A percentile compares a stretch with the other conserved stretches of the same genome.
phyloP scores from a whole-genome alignment of 2,329 filamentous ascomycete species.

The Ascochyta viciae-villosae region DNA sequence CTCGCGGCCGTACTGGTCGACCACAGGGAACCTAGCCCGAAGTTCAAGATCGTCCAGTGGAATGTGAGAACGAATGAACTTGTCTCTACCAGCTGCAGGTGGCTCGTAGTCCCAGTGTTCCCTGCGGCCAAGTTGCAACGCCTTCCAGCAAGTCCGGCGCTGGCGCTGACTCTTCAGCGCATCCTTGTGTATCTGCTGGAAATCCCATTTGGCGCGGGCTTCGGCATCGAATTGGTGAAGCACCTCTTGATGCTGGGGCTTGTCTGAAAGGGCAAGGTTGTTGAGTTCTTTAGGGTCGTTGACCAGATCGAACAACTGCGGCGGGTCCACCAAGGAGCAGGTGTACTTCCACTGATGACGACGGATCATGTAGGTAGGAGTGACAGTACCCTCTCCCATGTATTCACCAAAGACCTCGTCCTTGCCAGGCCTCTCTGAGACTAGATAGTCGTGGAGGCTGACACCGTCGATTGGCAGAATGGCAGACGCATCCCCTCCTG shows the following conservation, averaged over 20 bases:
- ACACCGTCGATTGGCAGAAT: slow-evolving; percentile 85
- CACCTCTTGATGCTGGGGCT: slow-evolving; percentile 49
- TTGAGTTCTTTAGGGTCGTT: slow-evolving; percentile 78
- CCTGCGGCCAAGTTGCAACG: slow-evolving; percentile 68
- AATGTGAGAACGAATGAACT: slow-evolving; percentile 81
- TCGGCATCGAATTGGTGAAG: slow-evolving; percentile 73
- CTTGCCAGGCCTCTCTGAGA: slow-evolving; percentile 62
- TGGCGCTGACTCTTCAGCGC: slow-evolving; percentile 81
- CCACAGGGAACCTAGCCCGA: slow-evolving; percentile 72
- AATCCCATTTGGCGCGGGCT: slow-evolving; percentile 79
- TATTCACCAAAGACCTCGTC: slow-evolving; percentile 96
- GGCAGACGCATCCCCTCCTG: slow-evolving; percentile 72
- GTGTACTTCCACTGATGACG: slow-evolving; percentile 91
- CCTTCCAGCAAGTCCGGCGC: slow-evolving; percentile 78
- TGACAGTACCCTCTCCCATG: slow-evolving; percentile 89
- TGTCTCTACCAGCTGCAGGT: slow-evolving; percentile 70
- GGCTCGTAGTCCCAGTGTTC: slow-evolving; percentile 89
- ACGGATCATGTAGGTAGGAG: slow-evolving; percentile 92
- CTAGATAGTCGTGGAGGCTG: slow-evolving; percentile 62
- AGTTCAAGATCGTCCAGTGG: slow-evolving; percentile 82
- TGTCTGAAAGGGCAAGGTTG: slow-evolving; percentile 65
- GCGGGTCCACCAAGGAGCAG: slow-evolving; percentile 81
- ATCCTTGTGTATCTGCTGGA: slow-evolving; percentile 75
- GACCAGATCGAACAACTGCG: slow-evolving; percentile 82
- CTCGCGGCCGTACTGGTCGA: slow-evolving; percentile 54